Evolutionary conservation across 257 asterid species (phyloP), one percentile per base, ranked within the genome.

Genomic region (Scutellaria galericulata): DNA sequence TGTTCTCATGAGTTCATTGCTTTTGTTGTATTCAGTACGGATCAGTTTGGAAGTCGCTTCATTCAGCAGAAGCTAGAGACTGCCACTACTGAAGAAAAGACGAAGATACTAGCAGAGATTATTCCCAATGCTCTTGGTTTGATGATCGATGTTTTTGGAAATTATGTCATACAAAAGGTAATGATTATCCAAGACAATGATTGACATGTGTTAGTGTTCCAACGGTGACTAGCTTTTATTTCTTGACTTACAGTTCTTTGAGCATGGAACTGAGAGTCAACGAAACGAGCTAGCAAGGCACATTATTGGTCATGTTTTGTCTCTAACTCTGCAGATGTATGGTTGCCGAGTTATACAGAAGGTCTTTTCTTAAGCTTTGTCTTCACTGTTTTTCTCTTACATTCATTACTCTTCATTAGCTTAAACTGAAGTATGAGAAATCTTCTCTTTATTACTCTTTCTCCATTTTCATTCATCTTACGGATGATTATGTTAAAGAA

Each of bases 271-370:
- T 2, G 95, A 83, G 48, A 79, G 82, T 77, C 97, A 91, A 72
- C 78, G 92, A 64, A 85, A 83, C 71, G 97, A 94, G 83, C 78
- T 94, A 57, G 93, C 96, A 5, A 79, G 60, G 61, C 95, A 86
- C 79, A 83, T 90, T 57, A 78, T 88, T 56, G 93, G 97, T 56
- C 95, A 89, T 77, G 90, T 94, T 82, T 80, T 94, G 83, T 83
- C 95, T 65, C 90, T 94, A 68, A 89, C 91, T 81, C 88, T 94
- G 66, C 99, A 94, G 73, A 91, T 87, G 93, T 94, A 91, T 77
- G 97, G 99, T 53, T 94, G 99, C 91, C 82, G 99, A 86, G 97
- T 94, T 55, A 82, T 91, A 77, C 99, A 94, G 78, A 94, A 94
- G 97, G 97, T 94, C 0, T 14, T 39, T 62, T 35, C 73, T 68